These are phyloP conservation scores for Tolypocladium endophyticum DNA, from an alignment of 2,329 filamentous ascomycete genomes.

Conservation along the genomic window DNA sequence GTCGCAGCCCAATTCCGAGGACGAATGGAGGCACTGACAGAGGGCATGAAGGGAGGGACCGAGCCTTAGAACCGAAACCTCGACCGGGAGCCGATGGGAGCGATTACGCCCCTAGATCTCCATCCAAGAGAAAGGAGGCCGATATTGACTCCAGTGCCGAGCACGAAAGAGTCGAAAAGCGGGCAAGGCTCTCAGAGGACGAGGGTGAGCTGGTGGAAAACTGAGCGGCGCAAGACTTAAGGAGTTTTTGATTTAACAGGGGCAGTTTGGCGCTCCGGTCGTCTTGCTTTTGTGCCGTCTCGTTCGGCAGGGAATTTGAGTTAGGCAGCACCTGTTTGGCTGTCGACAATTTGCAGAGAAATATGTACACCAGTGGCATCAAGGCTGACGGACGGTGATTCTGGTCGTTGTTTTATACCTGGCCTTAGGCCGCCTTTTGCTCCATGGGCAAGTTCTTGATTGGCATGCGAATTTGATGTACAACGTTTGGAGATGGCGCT, in stretches of 20 bases:
- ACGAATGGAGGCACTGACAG: conserved; percentile 27
- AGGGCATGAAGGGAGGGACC: conserved; percentile 8
- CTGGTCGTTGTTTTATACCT: neutral
- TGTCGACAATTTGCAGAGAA: neutral
- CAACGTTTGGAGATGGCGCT: neutral
- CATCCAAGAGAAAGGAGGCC: conserved; percentile 31
- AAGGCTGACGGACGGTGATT: neutral
- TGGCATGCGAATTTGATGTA: neutral
- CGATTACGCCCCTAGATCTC: conserved; percentile 22
- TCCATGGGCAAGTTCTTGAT: neutral
- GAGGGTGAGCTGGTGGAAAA: conserved; percentile 36
- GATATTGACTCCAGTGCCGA: conserved; percentile 20
- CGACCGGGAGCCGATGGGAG: conserved; percentile 20
- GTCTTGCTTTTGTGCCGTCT: neutral
- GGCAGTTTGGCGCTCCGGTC: neutral
- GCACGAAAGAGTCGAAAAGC: conserved; percentile 29
- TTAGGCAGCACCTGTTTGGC: neutral
- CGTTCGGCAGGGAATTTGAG: neutral
- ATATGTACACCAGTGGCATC: neutral
- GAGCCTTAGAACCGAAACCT: conserved; percentile 10
- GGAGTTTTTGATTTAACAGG: neutral
- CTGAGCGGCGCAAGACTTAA: conserved; percentile 2
- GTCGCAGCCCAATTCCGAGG: conserved; percentile 34
- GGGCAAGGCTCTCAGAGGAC: conserved; percentile 34
- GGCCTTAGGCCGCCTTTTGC: neutral